Conservation (phyloP, 495 filamentous ascomycete genomes). For the Aspergillus egyptiacus region DNA sequence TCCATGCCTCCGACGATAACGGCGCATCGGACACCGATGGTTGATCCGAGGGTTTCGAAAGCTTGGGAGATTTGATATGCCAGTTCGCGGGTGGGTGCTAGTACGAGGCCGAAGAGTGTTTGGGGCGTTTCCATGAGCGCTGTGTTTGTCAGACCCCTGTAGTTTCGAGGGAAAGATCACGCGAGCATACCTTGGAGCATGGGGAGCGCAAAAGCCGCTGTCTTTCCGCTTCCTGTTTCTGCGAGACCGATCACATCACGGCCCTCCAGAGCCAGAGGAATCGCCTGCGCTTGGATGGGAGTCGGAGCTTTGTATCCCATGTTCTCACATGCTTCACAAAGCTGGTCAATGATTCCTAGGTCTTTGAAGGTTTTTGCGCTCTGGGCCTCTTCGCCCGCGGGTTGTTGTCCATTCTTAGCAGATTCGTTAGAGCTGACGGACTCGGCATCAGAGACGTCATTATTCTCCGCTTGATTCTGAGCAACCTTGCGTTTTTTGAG, state of each 20-base stretch:
- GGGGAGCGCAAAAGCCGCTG: conserved; percentile 82
- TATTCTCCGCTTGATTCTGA: conserved; percentile 13
- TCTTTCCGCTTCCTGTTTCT: conserved; percentile 93
- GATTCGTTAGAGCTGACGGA: conserved; percentile 12
- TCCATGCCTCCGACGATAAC: conserved; percentile 91
- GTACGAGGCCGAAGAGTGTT: conserved; percentile 68
- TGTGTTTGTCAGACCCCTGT: conserved; percentile 3
- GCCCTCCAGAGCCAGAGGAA: conserved; percentile 73
- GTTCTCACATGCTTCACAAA: conserved; percentile 78
- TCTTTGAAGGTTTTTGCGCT: conserved; percentile 68
- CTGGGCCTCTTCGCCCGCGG: conserved; percentile 3
- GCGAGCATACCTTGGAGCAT: conserved; percentile 60
- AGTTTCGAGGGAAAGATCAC: not conserved
- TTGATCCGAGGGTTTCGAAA: conserved; percentile 76
- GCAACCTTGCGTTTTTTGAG: conserved; percentile 38
- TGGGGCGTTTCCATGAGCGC: conserved; percentile 77
- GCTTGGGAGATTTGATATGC: conserved; percentile 83
- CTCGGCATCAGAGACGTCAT: conserved; percentile 22
- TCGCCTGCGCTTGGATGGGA: conserved; percentile 68
- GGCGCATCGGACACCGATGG: conserved; percentile 72
- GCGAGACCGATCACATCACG: conserved; percentile 89
- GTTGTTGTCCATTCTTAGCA: not conserved
- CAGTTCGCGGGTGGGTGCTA: conserved; percentile 88
- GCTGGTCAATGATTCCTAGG: conserved; percentile 75
- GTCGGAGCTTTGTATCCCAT: conserved; percentile 82